Percentiles rank a stretch among this genome's conserved stretches.
phyloP scores from a whole-genome alignment of 2,329 filamentous ascomycete genomes.

The Nemania diffusa region DNA sequence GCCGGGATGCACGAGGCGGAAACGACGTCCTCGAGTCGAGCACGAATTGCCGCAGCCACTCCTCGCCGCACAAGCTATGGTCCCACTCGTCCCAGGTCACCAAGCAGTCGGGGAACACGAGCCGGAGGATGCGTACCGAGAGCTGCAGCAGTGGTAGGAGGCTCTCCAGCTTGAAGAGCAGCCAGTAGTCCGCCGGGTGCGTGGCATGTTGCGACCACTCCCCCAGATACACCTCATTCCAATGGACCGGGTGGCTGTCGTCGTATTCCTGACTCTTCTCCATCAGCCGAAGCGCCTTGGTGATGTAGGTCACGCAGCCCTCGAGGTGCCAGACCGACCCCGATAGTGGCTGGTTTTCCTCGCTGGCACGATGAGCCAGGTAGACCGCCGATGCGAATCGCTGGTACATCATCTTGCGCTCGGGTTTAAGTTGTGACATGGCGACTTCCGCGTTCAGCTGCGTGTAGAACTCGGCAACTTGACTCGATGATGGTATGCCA shows the following conservation, averaged over 20 bases:
- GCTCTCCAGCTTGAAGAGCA: constrained; percentile 42
- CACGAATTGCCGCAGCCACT: constrained; percentile 42
- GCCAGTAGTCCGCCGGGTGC: constrained; percentile 39
- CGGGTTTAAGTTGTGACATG: constrained; percentile 29
- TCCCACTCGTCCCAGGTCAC: constrained; percentile 42
- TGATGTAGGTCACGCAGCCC: constrained; percentile 31
- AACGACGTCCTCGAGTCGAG: constrained; percentile 39
- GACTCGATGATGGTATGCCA: constrained; percentile 24
- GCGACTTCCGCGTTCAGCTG: constrained; percentile 30
- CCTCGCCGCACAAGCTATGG: constrained; percentile 31
- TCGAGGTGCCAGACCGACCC: constrained; percentile 36
- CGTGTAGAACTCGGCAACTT: constrained; percentile 36
- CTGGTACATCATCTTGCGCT: constrained; percentile 35
- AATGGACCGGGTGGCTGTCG: constrained; percentile 39
- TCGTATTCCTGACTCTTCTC: constrained; percentile 40
- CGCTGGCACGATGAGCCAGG: constrained; percentile 33
- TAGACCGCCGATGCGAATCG: constrained; percentile 34
- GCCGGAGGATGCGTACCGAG: constrained; percentile 38
- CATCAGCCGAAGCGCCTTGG: constrained; percentile 36
- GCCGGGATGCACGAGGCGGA: constrained; percentile 10
- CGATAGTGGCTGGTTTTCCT: constrained; percentile 7
- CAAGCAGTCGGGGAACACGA: constrained; percentile 35
- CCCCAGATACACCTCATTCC: constrained; percentile 38
- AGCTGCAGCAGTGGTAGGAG: constrained; percentile 42
- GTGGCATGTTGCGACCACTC: constrained; percentile 14